Evolutionary conservation across 202 grass and related monocot genomes (phyloP), one percentile per base, ranked within the genome.

Genomic region (Bolboschoenoplectus hybrid): DNA sequence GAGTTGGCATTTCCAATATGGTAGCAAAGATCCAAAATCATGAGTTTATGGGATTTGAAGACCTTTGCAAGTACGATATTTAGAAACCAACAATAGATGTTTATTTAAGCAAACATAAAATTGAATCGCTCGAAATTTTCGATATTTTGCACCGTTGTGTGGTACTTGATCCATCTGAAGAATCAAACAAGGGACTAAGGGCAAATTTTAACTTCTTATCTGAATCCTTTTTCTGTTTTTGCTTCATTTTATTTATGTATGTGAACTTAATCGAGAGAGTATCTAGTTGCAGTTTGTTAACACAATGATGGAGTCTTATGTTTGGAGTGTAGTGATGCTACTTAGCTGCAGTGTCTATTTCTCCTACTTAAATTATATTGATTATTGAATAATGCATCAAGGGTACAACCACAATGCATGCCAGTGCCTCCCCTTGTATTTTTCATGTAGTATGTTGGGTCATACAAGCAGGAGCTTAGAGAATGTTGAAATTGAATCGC

Each of bases 11-110:
- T 58, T 81, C 88, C 4, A 92, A 92, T 81, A 94, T 93, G 35
- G 57, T 89, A 40, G 32, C 77, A 0, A 91, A 84, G 85, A 89
- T 97, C 46, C 40, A 87, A 20, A 81, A 43, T 34, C 86, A 93
- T 9, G 87, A 92, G 83, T 94, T 92, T 89, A 97, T 97, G 92
- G 95, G 95, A 2, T 95, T 97, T 67, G 89, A 93, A 4, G 87
- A 87, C 58, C 85, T 97, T 72, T 97, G 95, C 83, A 86, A 81
- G 19, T 95, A 95, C 32, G n/a, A 83, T 77, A 63, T 2, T 1
- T 88, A 80, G 53, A 60, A 80, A 43, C 35, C 14, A 20, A 41
- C 53, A 43, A 40, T 43, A 11, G 14, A 39, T 80, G 50, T 56
- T 38, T 39, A 78, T 78, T 57, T 38, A 17, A 38, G 49, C 3